A percentile compares a stretch with the other conserved stretches of the same genome.
Conservation (phyloP, 768 basidiomycete species). For the Cystobasidium onofrii region DNA sequence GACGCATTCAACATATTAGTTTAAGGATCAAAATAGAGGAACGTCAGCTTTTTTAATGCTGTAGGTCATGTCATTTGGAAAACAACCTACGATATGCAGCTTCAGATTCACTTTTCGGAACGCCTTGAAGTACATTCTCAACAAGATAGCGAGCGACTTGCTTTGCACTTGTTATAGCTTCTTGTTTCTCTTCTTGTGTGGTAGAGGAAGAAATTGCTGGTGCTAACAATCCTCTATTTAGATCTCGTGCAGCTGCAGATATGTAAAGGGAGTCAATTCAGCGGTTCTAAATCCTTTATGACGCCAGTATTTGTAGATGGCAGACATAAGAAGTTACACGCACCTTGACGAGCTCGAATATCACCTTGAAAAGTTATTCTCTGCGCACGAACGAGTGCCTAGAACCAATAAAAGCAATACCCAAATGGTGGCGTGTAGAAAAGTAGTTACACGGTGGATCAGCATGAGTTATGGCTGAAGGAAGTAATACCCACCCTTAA, state of each 20-base stretch:
- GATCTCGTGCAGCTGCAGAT: slow-evolving; percentile 7
- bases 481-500: neutral
- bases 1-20: too few relatives aligned
- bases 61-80: neutral
- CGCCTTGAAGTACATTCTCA: slow-evolving; percentile 23
- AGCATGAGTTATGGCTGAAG: neutral
- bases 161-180: neutral
- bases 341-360: slow-evolving; percentile 13
- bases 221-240: slow-evolving; percentile 12
- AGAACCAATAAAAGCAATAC: neutral
- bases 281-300: too few relatives aligned
- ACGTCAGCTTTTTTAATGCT: neutral
- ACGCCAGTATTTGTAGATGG: too few relatives aligned
- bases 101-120: slow-evolving; percentile 2
- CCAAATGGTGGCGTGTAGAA: neutral
- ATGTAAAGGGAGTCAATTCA: neutral
- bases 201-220: neutral
- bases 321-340: neutral
- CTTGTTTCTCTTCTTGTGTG: neutral
- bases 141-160: slow-evolving; percentile 18
- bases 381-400: slow-evolving; percentile 28
- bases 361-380: slow-evolving; percentile 15
- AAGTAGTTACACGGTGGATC: neutral
- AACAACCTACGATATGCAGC: neutral
- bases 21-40: too few relatives aligned